phyloP scores from a whole-genome alignment of 371 early-diverging fungal genomes.

The Phascolomyces articulosus region DNA sequence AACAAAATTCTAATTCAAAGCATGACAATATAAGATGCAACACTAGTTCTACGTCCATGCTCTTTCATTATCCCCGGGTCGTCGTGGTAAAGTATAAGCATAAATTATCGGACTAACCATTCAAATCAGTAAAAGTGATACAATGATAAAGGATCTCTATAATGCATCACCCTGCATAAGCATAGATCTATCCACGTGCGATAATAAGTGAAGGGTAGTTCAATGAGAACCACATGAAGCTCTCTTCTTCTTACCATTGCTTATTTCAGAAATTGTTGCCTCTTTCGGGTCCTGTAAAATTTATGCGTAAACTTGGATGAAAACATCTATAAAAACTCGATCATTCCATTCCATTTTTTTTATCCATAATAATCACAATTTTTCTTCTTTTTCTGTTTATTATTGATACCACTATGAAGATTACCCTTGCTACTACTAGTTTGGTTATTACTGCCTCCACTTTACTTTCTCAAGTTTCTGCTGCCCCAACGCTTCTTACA shows the following conservation, averaged over 20 bases:
- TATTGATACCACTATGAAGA: not conserved
- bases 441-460: not conserved
- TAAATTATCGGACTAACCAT: not conserved
- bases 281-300: not conserved
- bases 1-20: not conserved
- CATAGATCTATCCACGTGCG: not conserved
- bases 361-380: no score
- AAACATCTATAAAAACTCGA: not conserved
- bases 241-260: not conserved
- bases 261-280: constrained; percentile 5
- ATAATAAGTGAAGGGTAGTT: not conserved
- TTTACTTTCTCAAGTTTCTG: not conserved
- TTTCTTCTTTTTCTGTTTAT: no score
- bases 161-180: not conserved
- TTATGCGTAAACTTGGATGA: not conserved
- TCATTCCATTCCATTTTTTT: no score
- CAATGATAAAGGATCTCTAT: not conserved
- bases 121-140: not conserved
- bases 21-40: no score
- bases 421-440: not conserved
- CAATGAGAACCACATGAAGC: not conserved
- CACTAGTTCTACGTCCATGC: no score
- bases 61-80: no score
- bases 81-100: not conserved
- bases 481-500: not conserved